A percentile compares a stretch with the other conserved stretches of the same genome.
These are phyloP conservation scores for Bretziella fagacearum DNA, from an alignment of 2,329 filamentous ascomycete genomes.

Conservation along the genomic window DNA sequence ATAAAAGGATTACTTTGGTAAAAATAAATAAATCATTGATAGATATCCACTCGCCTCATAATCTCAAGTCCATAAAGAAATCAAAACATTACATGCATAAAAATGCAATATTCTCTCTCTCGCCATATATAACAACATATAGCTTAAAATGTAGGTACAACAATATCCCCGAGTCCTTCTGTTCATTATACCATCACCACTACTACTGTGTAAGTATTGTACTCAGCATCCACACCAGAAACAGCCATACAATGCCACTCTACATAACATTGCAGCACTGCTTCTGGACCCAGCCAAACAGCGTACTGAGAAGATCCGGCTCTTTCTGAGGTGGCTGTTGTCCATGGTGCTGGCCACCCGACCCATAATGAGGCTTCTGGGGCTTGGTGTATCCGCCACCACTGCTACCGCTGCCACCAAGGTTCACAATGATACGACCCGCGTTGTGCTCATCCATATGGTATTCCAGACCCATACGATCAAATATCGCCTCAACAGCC, in stretches of 20 bases:
- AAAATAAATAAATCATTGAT: too few relatives aligned
- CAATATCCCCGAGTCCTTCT: too few relatives aligned
- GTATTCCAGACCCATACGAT: slow-evolving; percentile 66
- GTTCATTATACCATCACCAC: background rate
- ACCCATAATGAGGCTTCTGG: slow-evolving; percentile 21
- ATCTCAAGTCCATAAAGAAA: too few relatives aligned
- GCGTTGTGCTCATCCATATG: slow-evolving; percentile 66
- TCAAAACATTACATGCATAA: too few relatives aligned
- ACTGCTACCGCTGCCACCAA: slow-evolving; percentile 39
- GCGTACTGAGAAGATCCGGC: slow-evolving; percentile 21
- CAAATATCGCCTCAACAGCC: slow-evolving; percentile 75
- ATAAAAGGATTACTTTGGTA: too few relatives aligned
- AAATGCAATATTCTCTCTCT: too few relatives aligned
- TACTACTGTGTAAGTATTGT: background rate
- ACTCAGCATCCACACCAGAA: background rate
- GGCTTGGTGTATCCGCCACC: slow-evolving; percentile 45
- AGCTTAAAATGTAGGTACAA: too few relatives aligned
- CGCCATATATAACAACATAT: too few relatives aligned
- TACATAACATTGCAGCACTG: slow-evolving; percentile 64
- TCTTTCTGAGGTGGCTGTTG: slow-evolving; percentile 23
- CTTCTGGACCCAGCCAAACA: slow-evolving; percentile 39
- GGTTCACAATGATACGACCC: slow-evolving; percentile 74
- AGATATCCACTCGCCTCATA: too few relatives aligned
- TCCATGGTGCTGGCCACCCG: slow-evolving; percentile 18
- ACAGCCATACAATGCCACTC: slow-evolving; percentile 15